These are phyloP conservation scores for Parmelia sp. DNA, from an alignment of 495 filamentous ascomycete species.

Conservation along the genomic window DNA sequence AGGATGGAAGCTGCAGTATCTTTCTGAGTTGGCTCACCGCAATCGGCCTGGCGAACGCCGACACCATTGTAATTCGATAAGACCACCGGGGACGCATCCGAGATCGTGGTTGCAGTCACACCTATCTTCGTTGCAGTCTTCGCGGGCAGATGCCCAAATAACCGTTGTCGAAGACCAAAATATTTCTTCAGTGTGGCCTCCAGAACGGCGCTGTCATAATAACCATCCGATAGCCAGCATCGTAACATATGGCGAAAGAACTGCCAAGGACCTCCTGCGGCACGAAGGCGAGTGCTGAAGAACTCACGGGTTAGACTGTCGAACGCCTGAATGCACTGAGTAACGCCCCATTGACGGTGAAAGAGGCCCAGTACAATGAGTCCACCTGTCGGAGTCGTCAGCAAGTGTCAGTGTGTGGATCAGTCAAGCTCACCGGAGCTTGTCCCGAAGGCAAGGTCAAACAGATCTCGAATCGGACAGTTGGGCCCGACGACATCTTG, in stretches of 20 bases:
- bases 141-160: background rate
- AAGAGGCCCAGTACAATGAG: conserved; percentile 14
- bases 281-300: background rate
- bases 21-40: background rate
- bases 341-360: background rate
- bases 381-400: background rate
- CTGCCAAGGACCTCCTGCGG: background rate
- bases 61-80: conserved; percentile 15
- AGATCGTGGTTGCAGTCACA: conserved; percentile 3
- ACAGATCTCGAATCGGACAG: conserved; percentile 10
- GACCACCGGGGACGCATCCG: background rate
- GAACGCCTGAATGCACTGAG: conserved; percentile 1
- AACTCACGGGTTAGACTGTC: conserved; percentile 2
- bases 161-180: background rate
- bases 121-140: background rate
- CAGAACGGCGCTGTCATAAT: background rate
- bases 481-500: background rate
- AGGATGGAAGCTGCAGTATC: background rate
- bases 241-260: background rate
- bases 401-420: background rate
- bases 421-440: conserved; percentile 5
- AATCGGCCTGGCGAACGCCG: background rate
- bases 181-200: background rate
- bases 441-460: conserved; percentile 9
- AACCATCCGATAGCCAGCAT: conserved; percentile 1